Evolutionary conservation across 495 filamentous ascomycete species (phyloP), one percentile per base, ranked within the genome.

Genomic region (Penicillium robsamsonii): DNA sequence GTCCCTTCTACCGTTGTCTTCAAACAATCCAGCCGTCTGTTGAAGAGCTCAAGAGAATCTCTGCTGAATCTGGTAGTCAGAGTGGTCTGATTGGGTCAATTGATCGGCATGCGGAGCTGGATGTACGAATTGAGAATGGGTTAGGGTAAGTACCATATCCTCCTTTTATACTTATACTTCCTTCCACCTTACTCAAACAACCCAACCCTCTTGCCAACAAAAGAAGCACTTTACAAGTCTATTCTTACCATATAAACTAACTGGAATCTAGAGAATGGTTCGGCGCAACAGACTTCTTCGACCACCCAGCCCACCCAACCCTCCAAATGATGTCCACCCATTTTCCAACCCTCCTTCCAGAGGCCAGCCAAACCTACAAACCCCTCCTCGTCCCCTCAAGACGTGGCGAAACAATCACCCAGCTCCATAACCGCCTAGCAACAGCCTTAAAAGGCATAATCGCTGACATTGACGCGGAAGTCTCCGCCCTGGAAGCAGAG

Each of bases 1-100:
- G 86, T 57, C 90, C 91, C 13, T 97, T 92, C 66, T 97, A 96
- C 70, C 84, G 94, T 51, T 98, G 94, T 68, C 75, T 97, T 18
- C 90, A 97, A 70, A 97, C 94, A 0, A 81, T 97, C 41, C 66
- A 73, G 50, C 92, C 92, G 0, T 81, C 83, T 22, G 80, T 89
- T 11, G 79, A 85, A 57, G 68, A 69, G 27, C 70, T 87, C 57
- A 75, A 72, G 46, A 61, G 69, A 53, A 49, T 50, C 46, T 63
- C 68, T n/a, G 24, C 27, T 0, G 44, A 52, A 15, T 44, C 31
- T 7, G 42, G 35, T 18, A 20, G 20, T 41, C 49, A 43, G 10
- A n/a, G 18, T 44, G 30, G 24, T 1, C 18, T 13, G 11, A 10
- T 54, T 10, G 62, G 53, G 10, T 45, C 48, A 51, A 62, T 66